Base-by-base conservation (phyloP, 1,139 yeast genomes). In the Pichia sp. region DNA sequence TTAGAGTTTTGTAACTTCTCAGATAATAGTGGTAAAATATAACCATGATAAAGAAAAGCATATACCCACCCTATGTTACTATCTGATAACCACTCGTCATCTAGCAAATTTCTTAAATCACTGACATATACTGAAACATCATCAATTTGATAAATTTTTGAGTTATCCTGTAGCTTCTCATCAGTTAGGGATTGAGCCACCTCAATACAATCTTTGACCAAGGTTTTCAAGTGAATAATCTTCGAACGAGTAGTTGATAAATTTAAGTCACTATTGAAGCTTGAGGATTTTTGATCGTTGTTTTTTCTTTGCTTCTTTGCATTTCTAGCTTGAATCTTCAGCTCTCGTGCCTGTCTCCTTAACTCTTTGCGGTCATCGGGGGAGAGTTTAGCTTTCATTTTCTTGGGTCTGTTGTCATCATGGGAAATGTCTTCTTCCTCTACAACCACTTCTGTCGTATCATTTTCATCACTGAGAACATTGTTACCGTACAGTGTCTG, bases 81-180 rank as follows among this genome's bases (percentile, higher is more conserved):
- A 53, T 83, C 93, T 52, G 78, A 79, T 25, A 84, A 62, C 93
- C 93, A 83, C 53, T 79, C 82, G 24, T 74, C 83, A 36, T 67
- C 67, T 39, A 58, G 57, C 30, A 69, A 57, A 51, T 67, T 71
- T 41, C 52, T 61, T 17, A 75, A 45, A 51, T 76, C 82, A 33
- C 66, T 67, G 34, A 63, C 59, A 48, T 68, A 70, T 3, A 74
- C 59, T 1, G 74, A 61, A 5, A 69, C 63, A 46, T 69, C 74
- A 36, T 64, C 63, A 46, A 63, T 53, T 70, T 62, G 73, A 68
- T 52, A 72, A 66, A 56, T 68, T 64, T 61, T 70, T 68, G 66
- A 73, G 56, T 72, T 66, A 52, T 69, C 71, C 62, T 24, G 14
- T 15, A 67, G 65, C 22, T 31, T 24, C 8, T 22, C 26, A 3